A percentile compares a stretch with the other conserved stretches of the same genome.
These are phyloP conservation scores for Kernera saxatilis DNA, from an alignment of 345 rosid species.

Conservation along the genomic window DNA sequence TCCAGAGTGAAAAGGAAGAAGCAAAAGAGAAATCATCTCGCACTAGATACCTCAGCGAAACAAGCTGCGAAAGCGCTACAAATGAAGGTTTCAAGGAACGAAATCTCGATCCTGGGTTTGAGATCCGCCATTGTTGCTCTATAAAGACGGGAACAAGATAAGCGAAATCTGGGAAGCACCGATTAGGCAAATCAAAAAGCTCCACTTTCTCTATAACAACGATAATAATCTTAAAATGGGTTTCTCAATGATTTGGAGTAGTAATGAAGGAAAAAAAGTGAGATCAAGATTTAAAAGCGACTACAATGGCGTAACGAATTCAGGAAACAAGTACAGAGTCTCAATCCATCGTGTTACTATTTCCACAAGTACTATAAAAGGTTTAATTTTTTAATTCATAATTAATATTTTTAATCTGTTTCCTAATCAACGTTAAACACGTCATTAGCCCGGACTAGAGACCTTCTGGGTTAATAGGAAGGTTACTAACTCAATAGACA, in stretches of 20 bases:
- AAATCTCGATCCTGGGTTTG: slow-evolving; percentile 55
- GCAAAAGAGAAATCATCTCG: neutral
- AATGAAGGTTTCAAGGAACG: slow-evolving; percentile 73
- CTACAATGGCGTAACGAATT: slow-evolving; percentile 28
- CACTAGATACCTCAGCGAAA: slow-evolving; percentile 75
- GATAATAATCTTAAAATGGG: neutral
- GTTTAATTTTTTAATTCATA: neutral
- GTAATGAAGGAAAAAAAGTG: slow-evolving; percentile 22
- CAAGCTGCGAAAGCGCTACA: slow-evolving; percentile 99
- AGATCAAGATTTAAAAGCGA: slow-evolving; percentile 20
- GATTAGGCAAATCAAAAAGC: slow-evolving; percentile 18
- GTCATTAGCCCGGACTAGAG: neutral
- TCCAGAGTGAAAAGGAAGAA: neutral
- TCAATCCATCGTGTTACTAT: slow-evolving; percentile 12
- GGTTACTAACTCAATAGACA: slow-evolving; percentile 16
- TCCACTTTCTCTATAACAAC: neutral
- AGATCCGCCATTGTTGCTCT: slow-evolving; percentile 51
- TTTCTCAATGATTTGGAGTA: neutral
- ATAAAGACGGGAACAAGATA: neutral
- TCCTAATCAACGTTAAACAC: neutral
- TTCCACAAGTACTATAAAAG: neutral
- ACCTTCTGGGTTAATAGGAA: neutral
- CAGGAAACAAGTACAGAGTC: slow-evolving; percentile 17
- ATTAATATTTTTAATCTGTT: neutral
- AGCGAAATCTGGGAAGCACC: slow-evolving; percentile 29